phyloP scores from a whole-genome alignment of 176 grass and related monocot genomes.

The Zoysia japonica region DNA sequence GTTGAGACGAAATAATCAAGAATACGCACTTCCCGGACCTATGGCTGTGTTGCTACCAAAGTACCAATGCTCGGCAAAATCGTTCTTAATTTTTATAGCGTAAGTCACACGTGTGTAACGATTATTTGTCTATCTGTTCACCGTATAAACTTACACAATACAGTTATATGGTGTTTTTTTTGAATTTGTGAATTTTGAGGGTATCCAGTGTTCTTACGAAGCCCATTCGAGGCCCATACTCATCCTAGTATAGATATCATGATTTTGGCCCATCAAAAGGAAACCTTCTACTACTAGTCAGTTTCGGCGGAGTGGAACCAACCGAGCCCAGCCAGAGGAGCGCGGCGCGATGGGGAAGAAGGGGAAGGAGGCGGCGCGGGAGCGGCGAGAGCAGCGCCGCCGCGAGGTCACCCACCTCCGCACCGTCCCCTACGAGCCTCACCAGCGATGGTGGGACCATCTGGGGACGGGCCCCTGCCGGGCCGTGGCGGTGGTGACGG shows the following conservation, averaged over 20 bases:
- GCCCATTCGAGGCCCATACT: background rate
- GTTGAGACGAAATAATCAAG: background rate
- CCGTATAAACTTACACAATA: background rate
- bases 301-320: background rate
- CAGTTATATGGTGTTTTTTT: background rate
- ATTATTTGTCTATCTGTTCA: background rate
- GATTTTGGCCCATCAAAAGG: background rate
- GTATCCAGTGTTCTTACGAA: background rate
- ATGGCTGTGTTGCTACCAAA: background rate
- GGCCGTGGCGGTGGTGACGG: constrained; percentile 73
- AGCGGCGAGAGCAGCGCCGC: constrained; percentile 65
- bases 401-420: constrained; percentile 67
- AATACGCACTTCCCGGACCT: background rate
- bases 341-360: constrained; percentile 64
- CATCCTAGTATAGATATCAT: background rate
- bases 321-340: background rate
- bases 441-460: constrained; percentile 41
- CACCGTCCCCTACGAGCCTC: constrained; percentile 53
- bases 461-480: background rate
- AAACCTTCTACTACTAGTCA: background rate
- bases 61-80: background rate
- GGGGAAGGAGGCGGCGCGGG: constrained; percentile 67
- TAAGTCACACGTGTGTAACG: background rate
- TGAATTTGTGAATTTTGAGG: background rate
- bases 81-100: background rate